A percentile compares a stretch with the other conserved stretches of the same genome.
Conservation (phyloP, 129 eudicot species). For the Flaveria sonorensis region DNA sequence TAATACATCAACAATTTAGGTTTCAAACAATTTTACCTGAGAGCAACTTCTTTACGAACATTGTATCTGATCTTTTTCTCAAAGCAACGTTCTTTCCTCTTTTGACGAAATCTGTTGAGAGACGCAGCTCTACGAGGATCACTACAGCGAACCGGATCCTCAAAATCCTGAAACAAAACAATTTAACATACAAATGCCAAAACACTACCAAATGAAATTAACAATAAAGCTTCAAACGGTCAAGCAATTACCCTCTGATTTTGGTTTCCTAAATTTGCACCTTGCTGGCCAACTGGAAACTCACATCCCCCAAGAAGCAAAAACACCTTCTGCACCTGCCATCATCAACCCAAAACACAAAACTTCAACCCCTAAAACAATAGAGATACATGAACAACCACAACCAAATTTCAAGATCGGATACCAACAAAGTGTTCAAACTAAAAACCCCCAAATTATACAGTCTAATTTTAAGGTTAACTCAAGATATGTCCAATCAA, state of each 20-base stretch:
- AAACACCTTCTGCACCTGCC: conserved; percentile 65
- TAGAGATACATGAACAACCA: background rate
- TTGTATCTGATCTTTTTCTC: conserved; percentile 76
- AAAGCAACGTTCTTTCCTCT: conserved; percentile 68
- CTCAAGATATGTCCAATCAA: conserved; percentile 6
- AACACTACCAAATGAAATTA: background rate
- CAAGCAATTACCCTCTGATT: conserved; percentile 46
- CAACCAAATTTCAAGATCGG: background rate
- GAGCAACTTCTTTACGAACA: conserved; percentile 80
- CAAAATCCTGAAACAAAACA: conserved; percentile 37
- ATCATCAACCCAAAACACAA: conserved; percentile 15
- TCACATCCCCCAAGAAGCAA: conserved; percentile 64
- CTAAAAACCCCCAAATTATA: too few relatives aligned
- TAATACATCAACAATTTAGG: background rate
- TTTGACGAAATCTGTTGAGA: conserved; percentile 56
- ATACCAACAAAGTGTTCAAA: too few relatives aligned
- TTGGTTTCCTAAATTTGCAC: conserved; percentile 42
- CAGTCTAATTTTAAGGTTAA: background rate
- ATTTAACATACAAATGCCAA: background rate
- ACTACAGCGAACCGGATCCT: conserved; percentile 40
- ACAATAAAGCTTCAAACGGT: background rate
- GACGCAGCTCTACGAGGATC: conserved; percentile 73
- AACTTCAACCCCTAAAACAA: background rate
- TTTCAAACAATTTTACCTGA: conserved; percentile 41
- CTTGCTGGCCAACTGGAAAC: conserved; percentile 40